A percentile compares a stretch with the other conserved stretches of the same genome.
Conservation (phyloP, 805 yeast genomes). For the Yarrowia keelungensis region DNA sequence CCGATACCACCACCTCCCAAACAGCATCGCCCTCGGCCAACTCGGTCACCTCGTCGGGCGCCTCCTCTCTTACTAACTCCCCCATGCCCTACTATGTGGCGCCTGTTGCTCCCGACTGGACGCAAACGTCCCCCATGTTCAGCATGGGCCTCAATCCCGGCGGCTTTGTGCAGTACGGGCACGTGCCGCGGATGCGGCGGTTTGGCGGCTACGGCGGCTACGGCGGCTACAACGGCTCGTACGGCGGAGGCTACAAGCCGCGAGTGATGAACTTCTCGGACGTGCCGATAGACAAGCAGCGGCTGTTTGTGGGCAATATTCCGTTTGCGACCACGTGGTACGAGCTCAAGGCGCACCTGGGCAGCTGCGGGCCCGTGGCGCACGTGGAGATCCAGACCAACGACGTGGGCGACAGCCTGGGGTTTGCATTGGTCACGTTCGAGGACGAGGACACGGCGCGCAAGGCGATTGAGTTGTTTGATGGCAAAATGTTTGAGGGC, state of each 20-base stretch:
- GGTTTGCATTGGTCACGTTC: conserved; percentile 70
- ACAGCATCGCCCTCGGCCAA: conserved; percentile 39
- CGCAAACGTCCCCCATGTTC: conserved; percentile 28
- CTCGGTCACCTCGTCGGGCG: conserved; percentile 40
- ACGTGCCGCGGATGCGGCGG: conserved; percentile 34
- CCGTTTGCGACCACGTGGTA: conserved; percentile 49
- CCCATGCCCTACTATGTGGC: conserved; percentile 30
- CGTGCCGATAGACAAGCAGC: conserved; percentile 44
- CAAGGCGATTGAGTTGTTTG: conserved; percentile 58
- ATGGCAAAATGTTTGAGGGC: conserved; percentile 64
- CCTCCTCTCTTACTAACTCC: conserved; percentile 45
- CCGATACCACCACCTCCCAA: conserved; percentile 35
- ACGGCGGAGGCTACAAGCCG: conserved; percentile 32
- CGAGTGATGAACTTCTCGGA: conserved; percentile 35
- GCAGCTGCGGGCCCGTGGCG: conserved; percentile 45
- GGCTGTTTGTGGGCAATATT: conserved; percentile 50
- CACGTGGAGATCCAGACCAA: conserved; percentile 54
- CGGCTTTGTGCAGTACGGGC: conserved; percentile 15
- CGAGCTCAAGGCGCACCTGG: conserved; percentile 47
- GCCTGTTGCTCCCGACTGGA: conserved; percentile 33
- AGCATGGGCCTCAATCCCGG: conserved; percentile 15
- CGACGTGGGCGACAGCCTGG: conserved; percentile 56
- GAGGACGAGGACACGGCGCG: conserved; percentile 57
- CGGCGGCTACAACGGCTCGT: conserved; percentile 13
- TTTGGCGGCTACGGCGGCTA: conserved; percentile 31